These are phyloP conservation scores for Curvularia spicifera DNA, from an alignment of 2,329 filamentous ascomycete genomes.

Conservation along the genomic window DNA sequence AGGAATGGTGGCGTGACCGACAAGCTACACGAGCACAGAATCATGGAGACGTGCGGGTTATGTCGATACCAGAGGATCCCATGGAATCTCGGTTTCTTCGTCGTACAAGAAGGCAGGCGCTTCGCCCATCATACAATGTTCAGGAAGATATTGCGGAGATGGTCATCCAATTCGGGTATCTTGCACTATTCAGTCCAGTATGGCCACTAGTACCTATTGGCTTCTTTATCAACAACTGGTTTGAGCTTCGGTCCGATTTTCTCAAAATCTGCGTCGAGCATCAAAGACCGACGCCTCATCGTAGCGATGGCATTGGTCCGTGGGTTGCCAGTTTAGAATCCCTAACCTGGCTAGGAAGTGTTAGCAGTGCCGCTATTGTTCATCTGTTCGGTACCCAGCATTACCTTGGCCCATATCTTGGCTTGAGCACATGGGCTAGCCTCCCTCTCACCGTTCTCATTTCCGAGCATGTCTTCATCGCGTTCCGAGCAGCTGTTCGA, in stretches of 20 bases:
- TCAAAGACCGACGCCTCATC: conserved; percentile 36
- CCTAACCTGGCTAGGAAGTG: conserved; percentile 44
- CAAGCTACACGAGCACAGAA: conserved; percentile 16
- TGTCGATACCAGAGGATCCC: conserved; percentile 33
- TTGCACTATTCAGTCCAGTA: conserved; percentile 44
- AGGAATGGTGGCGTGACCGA: conserved; percentile 42
- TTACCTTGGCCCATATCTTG: conserved; percentile 21
- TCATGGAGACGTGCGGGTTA: background rate
- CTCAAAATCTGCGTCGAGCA: conserved; percentile 45
- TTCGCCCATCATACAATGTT: conserved; percentile 42
- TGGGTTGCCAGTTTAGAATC: conserved; percentile 43
- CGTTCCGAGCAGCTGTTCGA: conserved; percentile 36
- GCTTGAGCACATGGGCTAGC: conserved; percentile 35
- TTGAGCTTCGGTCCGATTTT: conserved; percentile 45
- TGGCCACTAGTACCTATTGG: conserved; percentile 46
- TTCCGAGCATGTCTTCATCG: conserved; percentile 45
- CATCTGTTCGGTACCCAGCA: conserved; percentile 39
- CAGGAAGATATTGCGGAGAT: conserved; percentile 46
- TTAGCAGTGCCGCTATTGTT: conserved; percentile 43
- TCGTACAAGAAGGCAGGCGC: conserved; percentile 38
- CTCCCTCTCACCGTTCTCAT: conserved; percentile 42
- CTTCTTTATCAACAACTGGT: conserved; percentile 48
- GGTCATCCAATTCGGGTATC: conserved; percentile 47
- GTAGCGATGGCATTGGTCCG: conserved; percentile 43
- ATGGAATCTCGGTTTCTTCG: conserved; percentile 39